Percentiles rank a stretch among this genome's conserved stretches.
These are phyloP conservation scores for Aspergillaceae sp. DNA, from an alignment of 2,329 filamentous ascomycete species.

Conservation along the genomic window DNA sequence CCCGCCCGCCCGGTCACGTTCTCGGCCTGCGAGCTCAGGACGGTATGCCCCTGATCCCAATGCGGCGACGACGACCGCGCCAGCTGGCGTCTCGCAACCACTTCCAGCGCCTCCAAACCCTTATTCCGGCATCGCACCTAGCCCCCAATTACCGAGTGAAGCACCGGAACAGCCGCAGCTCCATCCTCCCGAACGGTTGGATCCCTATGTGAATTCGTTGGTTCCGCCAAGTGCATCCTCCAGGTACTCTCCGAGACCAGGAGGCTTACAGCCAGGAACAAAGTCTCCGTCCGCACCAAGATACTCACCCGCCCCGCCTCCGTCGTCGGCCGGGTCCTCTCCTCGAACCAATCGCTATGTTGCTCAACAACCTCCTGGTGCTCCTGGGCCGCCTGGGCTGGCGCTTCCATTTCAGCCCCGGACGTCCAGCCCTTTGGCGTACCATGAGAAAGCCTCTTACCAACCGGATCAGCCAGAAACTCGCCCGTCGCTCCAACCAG, in stretches of 20 bases:
- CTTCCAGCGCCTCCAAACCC: background rate
- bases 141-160: constrained; percentile 13
- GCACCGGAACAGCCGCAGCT: constrained; percentile 15
- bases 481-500: constrained; percentile 17
- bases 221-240: constrained; percentile 24
- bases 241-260: constrained; percentile 37
- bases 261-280: constrained; percentile 19
- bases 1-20: constrained; percentile 43
- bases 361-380: constrained; percentile 25
- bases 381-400: constrained; percentile 17
- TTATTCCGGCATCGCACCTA: constrained; percentile 1
- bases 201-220: constrained; percentile 23
- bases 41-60: constrained; percentile 33
- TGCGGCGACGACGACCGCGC: constrained; percentile 4
- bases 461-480: constrained; percentile 17
- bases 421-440: constrained; percentile 57
- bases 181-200: constrained; percentile 25
- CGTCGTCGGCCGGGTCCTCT: constrained; percentile 14
- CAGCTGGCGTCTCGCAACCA: background rate
- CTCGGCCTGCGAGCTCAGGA: constrained; percentile 46
- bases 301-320: constrained; percentile 40
- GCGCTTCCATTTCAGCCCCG: constrained; percentile 51
- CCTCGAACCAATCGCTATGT: constrained; percentile 31
- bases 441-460: constrained; percentile 35
- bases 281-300: constrained; percentile 32